Conservation (phyloP, 2,329 filamentous ascomycete genomes). For the Blastomyces gilchristii region DNA sequence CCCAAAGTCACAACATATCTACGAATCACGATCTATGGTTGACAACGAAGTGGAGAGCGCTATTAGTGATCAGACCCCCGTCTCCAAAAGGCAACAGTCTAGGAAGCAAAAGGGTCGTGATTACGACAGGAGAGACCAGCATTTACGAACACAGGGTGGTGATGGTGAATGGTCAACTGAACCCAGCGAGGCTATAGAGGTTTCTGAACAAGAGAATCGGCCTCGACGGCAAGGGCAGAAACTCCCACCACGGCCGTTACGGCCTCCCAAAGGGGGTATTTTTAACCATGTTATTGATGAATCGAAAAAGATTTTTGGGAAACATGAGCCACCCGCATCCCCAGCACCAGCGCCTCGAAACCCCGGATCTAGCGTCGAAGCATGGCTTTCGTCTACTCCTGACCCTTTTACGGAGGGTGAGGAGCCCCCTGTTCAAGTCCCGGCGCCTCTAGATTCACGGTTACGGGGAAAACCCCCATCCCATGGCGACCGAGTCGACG, state of each 20-base stretch:
- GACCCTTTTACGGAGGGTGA: conserved; percentile 44
- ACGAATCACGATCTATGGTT: background rate
- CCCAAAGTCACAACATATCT: background rate
- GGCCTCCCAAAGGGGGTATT: conserved; percentile 33
- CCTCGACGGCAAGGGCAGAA: conserved; percentile 24
- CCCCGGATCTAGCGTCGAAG: conserved; percentile 47
- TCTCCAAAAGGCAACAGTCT: background rate
- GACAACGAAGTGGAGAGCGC: background rate
- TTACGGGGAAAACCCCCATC: conserved; percentile 24
- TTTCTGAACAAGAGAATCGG: conserved; percentile 31
- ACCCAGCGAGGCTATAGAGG: conserved; percentile 30
- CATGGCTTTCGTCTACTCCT: conserved; percentile 49
- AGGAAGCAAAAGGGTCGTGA: background rate
- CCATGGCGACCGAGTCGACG: background rate
- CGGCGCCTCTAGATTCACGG: conserved; percentile 31
- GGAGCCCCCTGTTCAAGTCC: conserved; percentile 28
- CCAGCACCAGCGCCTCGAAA: conserved; percentile 30
- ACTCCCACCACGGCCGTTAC: conserved; percentile 18
- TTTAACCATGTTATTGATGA: conserved; percentile 37
- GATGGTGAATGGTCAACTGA: conserved; percentile 26
- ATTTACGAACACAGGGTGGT: conserved; percentile 21
- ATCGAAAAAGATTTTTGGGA: conserved; percentile 37
- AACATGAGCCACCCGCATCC: conserved; percentile 26
- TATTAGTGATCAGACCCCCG: background rate
- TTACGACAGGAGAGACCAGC: conserved; percentile 17